Percentiles rank a stretch among this genome's conserved stretches.
These are phyloP conservation scores for Talaromyces sp. DNA, from an alignment of 2,329 filamentous ascomycete species.

Conservation along the genomic window DNA sequence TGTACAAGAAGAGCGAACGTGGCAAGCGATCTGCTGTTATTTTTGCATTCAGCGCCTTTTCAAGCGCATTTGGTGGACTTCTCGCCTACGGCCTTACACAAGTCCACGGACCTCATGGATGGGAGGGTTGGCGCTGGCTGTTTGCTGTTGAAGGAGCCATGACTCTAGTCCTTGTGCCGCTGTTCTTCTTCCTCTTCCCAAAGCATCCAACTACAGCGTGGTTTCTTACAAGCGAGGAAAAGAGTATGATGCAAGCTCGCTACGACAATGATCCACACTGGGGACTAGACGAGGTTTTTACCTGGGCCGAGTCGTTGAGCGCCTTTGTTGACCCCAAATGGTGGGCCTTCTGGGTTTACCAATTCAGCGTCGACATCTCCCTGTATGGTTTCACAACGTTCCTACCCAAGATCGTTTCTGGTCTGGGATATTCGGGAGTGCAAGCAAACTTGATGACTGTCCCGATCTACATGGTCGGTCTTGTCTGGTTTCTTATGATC, in stretches of 20 bases:
- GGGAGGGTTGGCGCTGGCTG: conserved; percentile 28
- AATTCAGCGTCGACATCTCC: conserved; percentile 28
- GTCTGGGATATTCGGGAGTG: conserved; percentile 16
- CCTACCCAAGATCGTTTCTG: conserved; percentile 16
- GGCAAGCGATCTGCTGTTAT: conserved; percentile 15
- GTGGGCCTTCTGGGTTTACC: conserved; percentile 30
- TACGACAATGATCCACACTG: conserved; percentile 28
- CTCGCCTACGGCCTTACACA: conserved; percentile 19
- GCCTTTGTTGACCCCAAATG: conserved; percentile 27
- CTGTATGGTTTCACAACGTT: conserved; percentile 19
- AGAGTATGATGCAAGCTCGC: conserved; percentile 26
- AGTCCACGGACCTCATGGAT: conserved; percentile 16
- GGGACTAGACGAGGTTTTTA: conserved; percentile 27
- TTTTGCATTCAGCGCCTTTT: conserved; percentile 18
- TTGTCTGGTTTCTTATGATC: conserved; percentile 13
- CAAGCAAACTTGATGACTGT: conserved; percentile 18
- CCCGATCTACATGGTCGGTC: conserved; percentile 17
- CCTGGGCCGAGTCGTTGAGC: conserved; percentile 23
- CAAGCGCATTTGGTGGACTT: conserved; percentile 19
- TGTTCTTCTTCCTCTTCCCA: conserved; percentile 16
- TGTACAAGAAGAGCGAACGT: conserved; percentile 15
- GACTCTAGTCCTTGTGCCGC: conserved; percentile 23
- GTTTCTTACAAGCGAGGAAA: conserved; percentile 23
- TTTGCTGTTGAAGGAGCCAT: conserved; percentile 29
- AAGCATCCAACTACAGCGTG: conserved; percentile 27